Evolutionary conservation across 768 basidiomycete species (phyloP), one percentile per base, ranked within the genome.

Genomic region (Naganishia randhawae): DNA sequence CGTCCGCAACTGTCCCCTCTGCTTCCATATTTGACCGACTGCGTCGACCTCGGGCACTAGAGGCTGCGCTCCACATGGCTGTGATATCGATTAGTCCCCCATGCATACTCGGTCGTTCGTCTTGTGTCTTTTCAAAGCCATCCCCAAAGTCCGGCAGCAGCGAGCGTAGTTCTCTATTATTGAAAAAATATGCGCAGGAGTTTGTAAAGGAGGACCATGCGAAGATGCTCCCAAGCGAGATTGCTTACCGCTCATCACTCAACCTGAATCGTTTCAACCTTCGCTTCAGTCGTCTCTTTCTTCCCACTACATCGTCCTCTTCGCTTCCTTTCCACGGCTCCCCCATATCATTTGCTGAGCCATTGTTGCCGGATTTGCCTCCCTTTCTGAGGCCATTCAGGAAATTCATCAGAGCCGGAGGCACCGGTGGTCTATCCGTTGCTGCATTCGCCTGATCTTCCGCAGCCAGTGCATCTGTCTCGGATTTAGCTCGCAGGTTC

Each of bases 201-300:
- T 41, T 3, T 35, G 37, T 37, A 42, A 19, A 29, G 1, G 3
- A 8, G n/a, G 29, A 51, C 10, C 7, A 32, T 13, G 6, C 5
- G 1, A 42, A 33, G 53, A 14, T 19, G 35, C 1, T 17, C 29
- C 42, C 14, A 22, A n/a, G 19, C 64, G 50, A 41, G 25, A 27
- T 4, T 42, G 33, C 65, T 5, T 51, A 62, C 69, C 65, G 54
- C 50, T 64, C 67, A 19, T 53, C 39, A 10, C 53, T 25, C 39
- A 66, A 42, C 22, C 41, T 57, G 45, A 65, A 64, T 71, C 85
- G 86, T 64, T 83, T 84, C 52, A 93, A 81, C 33, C 90, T 85
- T 14, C 87, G 85, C 53, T 85, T 84, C 51, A 92, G 83, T 16
- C 91, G 86, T 73, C 82, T 85, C 80, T 91, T 91, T 62, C 91